Evolutionary conservation across 2,329 filamentous ascomycete species (phyloP).

Genomic region (Pestalotiopsis sp.): DNA sequence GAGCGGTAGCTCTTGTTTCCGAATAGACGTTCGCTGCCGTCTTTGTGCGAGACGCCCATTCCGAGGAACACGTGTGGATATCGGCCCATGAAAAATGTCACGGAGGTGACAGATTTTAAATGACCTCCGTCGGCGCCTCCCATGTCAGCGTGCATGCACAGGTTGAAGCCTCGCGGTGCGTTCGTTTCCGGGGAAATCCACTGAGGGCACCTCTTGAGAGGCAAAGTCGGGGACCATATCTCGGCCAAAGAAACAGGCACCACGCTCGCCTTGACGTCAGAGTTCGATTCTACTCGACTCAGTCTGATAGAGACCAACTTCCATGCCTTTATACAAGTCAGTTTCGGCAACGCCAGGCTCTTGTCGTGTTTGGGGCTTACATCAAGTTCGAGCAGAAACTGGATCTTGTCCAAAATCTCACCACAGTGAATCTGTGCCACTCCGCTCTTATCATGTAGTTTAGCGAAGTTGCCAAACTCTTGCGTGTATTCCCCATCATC

Average conservation of each 20-base stretch:
- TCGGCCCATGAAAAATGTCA: constrained; percentile 18
- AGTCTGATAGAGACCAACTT: constrained; percentile 21
- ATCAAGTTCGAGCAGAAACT: constrained; percentile 20
- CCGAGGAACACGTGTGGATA: constrained; percentile 21
- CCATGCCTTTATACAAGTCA: constrained; percentile 15
- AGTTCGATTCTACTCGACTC: neutral
- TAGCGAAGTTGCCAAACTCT: constrained; percentile 15
- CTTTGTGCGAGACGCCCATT: constrained; percentile 20
- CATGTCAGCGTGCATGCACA: constrained; percentile 23
- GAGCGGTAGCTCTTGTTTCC: constrained; percentile 15
- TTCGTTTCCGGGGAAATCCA: constrained; percentile 12
- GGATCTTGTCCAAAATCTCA: constrained; percentile 3
- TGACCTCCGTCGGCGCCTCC: constrained; percentile 17
- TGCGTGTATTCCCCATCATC: neutral
- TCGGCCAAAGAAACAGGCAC: neutral
- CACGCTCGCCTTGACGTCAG: neutral
- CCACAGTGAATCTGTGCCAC: constrained; percentile 11
- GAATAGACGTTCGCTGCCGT: constrained; percentile 21
- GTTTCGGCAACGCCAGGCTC: too few relatives aligned
- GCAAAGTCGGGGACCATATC: constrained; percentile 22
- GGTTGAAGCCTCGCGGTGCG: constrained; percentile 16
- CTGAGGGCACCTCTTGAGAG: constrained; percentile 1
- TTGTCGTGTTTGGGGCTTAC: constrained; percentile 5
- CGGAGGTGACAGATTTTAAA: constrained; percentile 13
- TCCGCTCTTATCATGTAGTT: constrained; percentile 14